A percentile compares a stretch with the other conserved stretches of the same genome.
Conservation (phyloP, 441 rosid species). For the Kokia cookei region DNA sequence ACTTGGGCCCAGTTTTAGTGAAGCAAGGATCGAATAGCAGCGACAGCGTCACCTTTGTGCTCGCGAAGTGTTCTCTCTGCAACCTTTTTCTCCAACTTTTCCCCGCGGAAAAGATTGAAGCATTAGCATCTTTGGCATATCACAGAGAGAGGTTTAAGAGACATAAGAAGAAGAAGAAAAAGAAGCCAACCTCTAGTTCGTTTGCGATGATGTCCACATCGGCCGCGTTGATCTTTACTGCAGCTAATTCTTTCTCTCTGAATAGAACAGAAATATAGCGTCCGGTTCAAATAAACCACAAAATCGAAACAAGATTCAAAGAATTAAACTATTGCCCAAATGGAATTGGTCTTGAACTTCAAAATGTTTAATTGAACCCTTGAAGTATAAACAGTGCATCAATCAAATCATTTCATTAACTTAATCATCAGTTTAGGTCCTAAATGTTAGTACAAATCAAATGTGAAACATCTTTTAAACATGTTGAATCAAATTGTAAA, state of each 20-base stretch:
- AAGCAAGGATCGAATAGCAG: conserved; percentile 80
- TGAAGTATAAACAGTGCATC: too few species aligned
- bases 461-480: too few species aligned
- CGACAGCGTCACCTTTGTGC: conserved; percentile 93
- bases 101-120: not conserved
- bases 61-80: conserved; percentile 91
- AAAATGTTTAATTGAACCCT: too few species aligned
- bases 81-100: conserved; percentile 77
- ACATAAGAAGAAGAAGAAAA: not conserved
- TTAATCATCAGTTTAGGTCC: too few species aligned
- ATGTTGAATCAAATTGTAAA: too few species aligned
- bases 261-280: not conserved
- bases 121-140: conserved; percentile 10
- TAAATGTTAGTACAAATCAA: too few species aligned
- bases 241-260: conserved; percentile 18
- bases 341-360: too few species aligned
- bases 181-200: conserved; percentile 74
- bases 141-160: not conserved
- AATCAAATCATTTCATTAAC: too few species aligned
- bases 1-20: conserved; percentile 17
- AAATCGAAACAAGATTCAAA: not conserved
- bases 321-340: too few species aligned
- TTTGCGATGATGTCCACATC: conserved; percentile 84
- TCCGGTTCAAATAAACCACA: not conserved
- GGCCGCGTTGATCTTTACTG: conserved; percentile 89